phyloP scores from a whole-genome alignment of 2,329 filamentous ascomycete genomes.

The Aspergillus aculeatus region DNA sequence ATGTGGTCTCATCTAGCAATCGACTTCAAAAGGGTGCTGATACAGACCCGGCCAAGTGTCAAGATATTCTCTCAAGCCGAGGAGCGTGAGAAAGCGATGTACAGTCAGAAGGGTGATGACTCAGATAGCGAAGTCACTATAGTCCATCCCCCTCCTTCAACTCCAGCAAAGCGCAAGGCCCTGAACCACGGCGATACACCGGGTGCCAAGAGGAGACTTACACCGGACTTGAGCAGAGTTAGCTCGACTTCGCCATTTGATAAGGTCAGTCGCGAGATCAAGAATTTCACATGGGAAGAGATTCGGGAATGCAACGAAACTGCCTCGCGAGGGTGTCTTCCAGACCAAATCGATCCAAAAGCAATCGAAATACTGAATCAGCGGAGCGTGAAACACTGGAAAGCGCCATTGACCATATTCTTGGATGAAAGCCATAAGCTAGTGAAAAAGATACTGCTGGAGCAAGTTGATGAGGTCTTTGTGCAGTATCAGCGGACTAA shows the following conservation, averaged over 20 bases:
- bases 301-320: constrained; percentile 57
- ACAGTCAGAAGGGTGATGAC: constrained; percentile 18
- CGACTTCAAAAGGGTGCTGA: constrained; percentile 53
- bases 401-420: constrained; percentile 49
- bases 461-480: constrained; percentile 46
- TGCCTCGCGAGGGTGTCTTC: constrained; percentile 58
- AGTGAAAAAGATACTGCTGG: constrained; percentile 39
- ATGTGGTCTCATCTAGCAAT: constrained; percentile 48
- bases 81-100: constrained; percentile 32
- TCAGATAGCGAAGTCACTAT: constrained; percentile 28
- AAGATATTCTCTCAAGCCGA: constrained; percentile 27
- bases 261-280: constrained; percentile 17
- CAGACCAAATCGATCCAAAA: constrained; percentile 58
- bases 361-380: constrained; percentile 60
- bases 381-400: constrained; percentile 60
- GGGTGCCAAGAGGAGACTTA: background rate
- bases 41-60: constrained; percentile 41
- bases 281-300: constrained; percentile 31
- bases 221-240: background rate
- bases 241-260: constrained; percentile 26
- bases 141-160: background rate
- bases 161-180: constrained; percentile 24
- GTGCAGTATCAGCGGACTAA: constrained; percentile 35
- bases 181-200: constrained; percentile 2
- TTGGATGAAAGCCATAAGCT: constrained; percentile 30